These are phyloP conservation scores for Microbotryum violaceum DNA, from an alignment of 1,284 basidiomycete genomes.

Conservation along the genomic window DNA sequence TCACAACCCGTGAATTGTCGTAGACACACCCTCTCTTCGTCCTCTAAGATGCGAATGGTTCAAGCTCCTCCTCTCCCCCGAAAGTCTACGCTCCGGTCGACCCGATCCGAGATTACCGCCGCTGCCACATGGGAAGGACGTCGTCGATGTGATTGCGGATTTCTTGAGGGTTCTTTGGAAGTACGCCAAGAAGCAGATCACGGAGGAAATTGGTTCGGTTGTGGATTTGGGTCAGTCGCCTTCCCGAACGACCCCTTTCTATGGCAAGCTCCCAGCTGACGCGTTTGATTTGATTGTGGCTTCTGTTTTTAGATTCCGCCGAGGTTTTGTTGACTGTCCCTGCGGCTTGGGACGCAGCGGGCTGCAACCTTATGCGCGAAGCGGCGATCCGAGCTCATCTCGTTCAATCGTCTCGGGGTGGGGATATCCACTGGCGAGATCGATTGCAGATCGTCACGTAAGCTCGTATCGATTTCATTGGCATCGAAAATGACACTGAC, in stretches of 20 bases:
- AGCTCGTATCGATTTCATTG: constrained; percentile 19
- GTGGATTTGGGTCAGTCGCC: constrained; percentile 61
- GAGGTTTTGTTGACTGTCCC: constrained; percentile 73
- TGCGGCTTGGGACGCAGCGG: constrained; percentile 73
- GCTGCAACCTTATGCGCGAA: constrained; percentile 69
- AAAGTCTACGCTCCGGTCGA: constrained; percentile 15
- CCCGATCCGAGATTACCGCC: constrained; percentile 26
- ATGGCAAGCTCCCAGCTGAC: constrained; percentile 1
- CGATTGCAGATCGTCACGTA: constrained; percentile 68
- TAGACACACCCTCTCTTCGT: background rate
- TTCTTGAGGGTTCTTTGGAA: constrained; percentile 71
- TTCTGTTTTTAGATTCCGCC: constrained; percentile 52
- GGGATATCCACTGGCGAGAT: constrained; percentile 65
- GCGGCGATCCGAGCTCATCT: constrained; percentile 68
- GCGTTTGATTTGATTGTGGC: background rate
- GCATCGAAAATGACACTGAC: no score
- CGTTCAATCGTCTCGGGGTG: constrained; percentile 59
- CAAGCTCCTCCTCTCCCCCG: constrained; percentile 24
- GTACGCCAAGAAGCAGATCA: constrained; percentile 73
- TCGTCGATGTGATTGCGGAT: constrained; percentile 66
- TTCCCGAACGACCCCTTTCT: constrained; percentile 2
- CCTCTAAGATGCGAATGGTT: constrained; percentile 26
- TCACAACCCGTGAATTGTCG: no score
- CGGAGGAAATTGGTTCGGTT: constrained; percentile 67
- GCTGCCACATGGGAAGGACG: constrained; percentile 51